These are phyloP conservation scores for Rhodotorula glutinis DNA, from an alignment of 1,284 basidiomycete species.

Conservation along the genomic window DNA sequence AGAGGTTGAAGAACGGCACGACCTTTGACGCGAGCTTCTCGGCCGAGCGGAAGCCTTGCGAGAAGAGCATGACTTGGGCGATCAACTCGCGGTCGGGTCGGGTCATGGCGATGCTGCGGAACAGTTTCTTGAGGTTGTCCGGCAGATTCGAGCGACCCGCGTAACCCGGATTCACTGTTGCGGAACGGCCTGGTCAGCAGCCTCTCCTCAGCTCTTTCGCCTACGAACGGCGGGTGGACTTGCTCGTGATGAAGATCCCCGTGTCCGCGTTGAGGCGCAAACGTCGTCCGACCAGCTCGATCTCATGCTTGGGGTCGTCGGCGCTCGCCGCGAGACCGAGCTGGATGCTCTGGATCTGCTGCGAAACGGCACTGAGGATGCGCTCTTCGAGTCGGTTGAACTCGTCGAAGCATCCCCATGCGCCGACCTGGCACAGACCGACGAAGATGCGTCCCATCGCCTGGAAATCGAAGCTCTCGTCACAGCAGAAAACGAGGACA, in stretches of 20 bases:
- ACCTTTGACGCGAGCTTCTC: slow-evolving; percentile 95
- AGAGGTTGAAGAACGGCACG: slow-evolving; percentile 98
- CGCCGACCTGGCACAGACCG: slow-evolving; percentile 96
- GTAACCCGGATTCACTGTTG: slow-evolving; percentile 83
- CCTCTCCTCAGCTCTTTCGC: neutral
- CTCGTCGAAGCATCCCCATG: slow-evolving; percentile 94
- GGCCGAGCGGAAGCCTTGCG: slow-evolving; percentile 97
- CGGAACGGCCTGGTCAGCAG: neutral
- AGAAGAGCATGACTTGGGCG: slow-evolving; percentile 98
- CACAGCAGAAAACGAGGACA: slow-evolving; percentile 98
- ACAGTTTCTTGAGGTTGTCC: slow-evolving; percentile 89
- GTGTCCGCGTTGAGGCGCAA: slow-evolving; percentile 92
- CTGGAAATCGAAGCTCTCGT: slow-evolving; percentile 99
- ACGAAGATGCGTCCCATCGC: slow-evolving; percentile 99
- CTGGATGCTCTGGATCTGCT: slow-evolving; percentile 98
- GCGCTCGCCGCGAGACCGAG: slow-evolving; percentile 80
- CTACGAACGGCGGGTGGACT: slow-evolving; percentile 57
- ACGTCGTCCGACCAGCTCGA: slow-evolving; percentile 92
- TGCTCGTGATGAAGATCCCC: slow-evolving; percentile 55
- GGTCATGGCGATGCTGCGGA: slow-evolving; percentile 99
- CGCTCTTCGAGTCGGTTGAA: slow-evolving; percentile 93
- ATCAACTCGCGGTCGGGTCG: slow-evolving; percentile 96
- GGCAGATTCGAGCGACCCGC: slow-evolving; percentile 95
- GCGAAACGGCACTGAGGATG: slow-evolving; percentile 95
- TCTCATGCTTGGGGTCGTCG: slow-evolving; percentile 79